Evolutionary conservation across 169 alveolate genomes (phyloP), one percentile per base, ranked within the genome.

Genomic region (Cryptosporidium muris): DNA sequence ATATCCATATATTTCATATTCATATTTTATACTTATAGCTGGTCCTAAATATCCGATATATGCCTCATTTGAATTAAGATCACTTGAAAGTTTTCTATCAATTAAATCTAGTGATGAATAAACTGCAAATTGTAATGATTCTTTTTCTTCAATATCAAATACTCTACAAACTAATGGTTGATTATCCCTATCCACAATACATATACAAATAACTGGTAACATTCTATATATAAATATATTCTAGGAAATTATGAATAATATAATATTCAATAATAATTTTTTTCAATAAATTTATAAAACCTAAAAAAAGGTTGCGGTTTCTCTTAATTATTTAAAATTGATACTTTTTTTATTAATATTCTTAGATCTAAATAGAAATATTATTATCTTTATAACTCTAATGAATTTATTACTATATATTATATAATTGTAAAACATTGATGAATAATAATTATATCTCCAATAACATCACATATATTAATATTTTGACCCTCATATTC

Each of bases 11-110:
- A 74, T 56, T 58, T 74, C 85, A 62, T 74, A 74, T 43, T 74
- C 85, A 58, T 74, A 74, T 25, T 48, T 74, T 16, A 62, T 47
- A 74, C 74, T 74, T 25, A 74, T 74, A 9, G 85, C 85, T 6
- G 85, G 85, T 1, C 85, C 85, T 34, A 74, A 62, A 45, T 74
- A 74, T 2, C 85, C 85, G 8, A 74, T 58, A 74, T 74, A 74
- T 4, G 85, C 52, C 9, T 74, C 85, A 52, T 58, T 43, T 25
- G 66, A 48, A 14, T 68, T 63, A 34, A 58, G 64, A 43, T 74
- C 85, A n/a, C 60, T 34, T 12, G 52, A 58, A 9, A 68, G 40
- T 51, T 58, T 74, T 54, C 85, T 74, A 8, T 74, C 85, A 38
- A 74, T 43, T 2, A 74, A 37, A 43, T 74, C 85, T 51, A 74